These are phyloP conservation scores for Ganoderma meredithae DNA, from an alignment of 1,284 basidiomycete species.

Conservation along the genomic window DNA sequence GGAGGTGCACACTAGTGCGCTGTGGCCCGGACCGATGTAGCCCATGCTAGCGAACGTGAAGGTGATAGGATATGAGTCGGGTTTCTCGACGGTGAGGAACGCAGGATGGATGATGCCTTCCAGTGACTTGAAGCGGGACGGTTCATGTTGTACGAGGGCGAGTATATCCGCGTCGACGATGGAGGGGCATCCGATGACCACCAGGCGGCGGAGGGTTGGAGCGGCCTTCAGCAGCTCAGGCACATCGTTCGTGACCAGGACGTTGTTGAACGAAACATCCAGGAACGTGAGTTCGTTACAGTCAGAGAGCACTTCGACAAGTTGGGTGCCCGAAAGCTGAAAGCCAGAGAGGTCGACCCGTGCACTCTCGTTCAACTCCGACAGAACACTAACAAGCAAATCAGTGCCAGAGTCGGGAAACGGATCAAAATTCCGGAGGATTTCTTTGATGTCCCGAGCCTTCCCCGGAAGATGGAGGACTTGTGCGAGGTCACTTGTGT, in stretches of 20 bases:
- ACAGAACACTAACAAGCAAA: constrained; percentile 33
- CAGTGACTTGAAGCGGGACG: constrained; percentile 37
- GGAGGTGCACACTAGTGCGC: not conserved
- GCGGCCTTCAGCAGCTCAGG: constrained; percentile 28
- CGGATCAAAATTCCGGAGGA: constrained; percentile 32
- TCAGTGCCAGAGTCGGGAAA: constrained; percentile 37
- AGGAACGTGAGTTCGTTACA: constrained; percentile 29
- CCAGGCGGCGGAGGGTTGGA: constrained; percentile 37
- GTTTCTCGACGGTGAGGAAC: constrained; percentile 23
- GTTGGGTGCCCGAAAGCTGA: constrained; percentile 33
- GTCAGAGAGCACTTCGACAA: constrained; percentile 30
- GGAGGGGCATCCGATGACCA: constrained; percentile 38
- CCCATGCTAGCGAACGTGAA: constrained; percentile 17
- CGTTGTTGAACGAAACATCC: constrained; percentile 37
- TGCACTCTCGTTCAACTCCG: constrained; percentile 15
- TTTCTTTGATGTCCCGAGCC: constrained; percentile 25
- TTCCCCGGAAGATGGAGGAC: constrained; percentile 41
- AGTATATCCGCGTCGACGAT: constrained; percentile 36
- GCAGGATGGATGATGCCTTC: constrained; percentile 41
- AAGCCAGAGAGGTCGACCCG: constrained; percentile 38
- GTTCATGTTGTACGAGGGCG: constrained; percentile 31
- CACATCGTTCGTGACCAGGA: constrained; percentile 33
- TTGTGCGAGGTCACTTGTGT: constrained; percentile 36
- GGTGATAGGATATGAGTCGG: constrained; percentile 1
- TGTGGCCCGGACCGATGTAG: not conserved